Conservation (phyloP, 2,329 filamentous ascomycete genomes). For the Aspergillus pseudoglaucus region DNA sequence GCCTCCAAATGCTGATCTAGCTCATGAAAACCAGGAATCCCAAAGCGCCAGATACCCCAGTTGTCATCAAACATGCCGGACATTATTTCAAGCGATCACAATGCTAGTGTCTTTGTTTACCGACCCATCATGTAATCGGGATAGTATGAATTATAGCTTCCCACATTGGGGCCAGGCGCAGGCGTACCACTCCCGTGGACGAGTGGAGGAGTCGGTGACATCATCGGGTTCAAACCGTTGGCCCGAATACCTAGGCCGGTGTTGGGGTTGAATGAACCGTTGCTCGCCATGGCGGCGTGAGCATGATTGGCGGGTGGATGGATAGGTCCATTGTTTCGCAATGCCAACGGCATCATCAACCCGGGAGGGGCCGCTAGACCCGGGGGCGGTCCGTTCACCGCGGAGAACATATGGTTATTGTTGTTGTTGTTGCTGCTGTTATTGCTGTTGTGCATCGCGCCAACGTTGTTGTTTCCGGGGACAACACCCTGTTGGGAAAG, state of each 20-base stretch:
- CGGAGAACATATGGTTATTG: slow-evolving; percentile 53
- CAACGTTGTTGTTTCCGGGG: slow-evolving; percentile 51
- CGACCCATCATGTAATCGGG: slow-evolving; percentile 46
- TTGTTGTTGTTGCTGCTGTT: slow-evolving; percentile 46
- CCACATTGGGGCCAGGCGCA: slow-evolving; percentile 20
- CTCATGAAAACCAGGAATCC: slow-evolving; percentile 31
- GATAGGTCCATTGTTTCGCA: slow-evolving; percentile 27
- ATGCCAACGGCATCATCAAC: slow-evolving; percentile 42
- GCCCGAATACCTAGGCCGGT: slow-evolving; percentile 33
- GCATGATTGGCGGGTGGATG: slow-evolving; percentile 22
- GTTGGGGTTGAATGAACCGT: slow-evolving; percentile 30
- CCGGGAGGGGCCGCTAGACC: slow-evolving; percentile 72
- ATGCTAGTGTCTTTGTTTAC: slow-evolving; percentile 19
- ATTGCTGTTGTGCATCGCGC: slow-evolving; percentile 42
- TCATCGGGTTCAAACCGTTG: slow-evolving; percentile 26
- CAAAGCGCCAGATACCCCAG: slow-evolving; percentile 37
- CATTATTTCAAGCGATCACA: slow-evolving; percentile 28
- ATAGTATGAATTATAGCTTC: slow-evolving; percentile 34
- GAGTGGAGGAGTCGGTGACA: slow-evolving; percentile 24
- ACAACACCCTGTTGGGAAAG: slow-evolving; percentile 48
- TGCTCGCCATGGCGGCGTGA: slow-evolving; percentile 23
- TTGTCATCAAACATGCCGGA: slow-evolving; percentile 39
- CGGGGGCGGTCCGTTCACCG: slow-evolving; percentile 70
- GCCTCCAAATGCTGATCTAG: slow-evolving; percentile 38
- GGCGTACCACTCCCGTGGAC: slow-evolving; percentile 19